A percentile compares a stretch with the other conserved stretches of the same genome.
phyloP scores from a whole-genome alignment of 2,329 filamentous ascomycete genomes.

The Gyromitra esculenta region DNA sequence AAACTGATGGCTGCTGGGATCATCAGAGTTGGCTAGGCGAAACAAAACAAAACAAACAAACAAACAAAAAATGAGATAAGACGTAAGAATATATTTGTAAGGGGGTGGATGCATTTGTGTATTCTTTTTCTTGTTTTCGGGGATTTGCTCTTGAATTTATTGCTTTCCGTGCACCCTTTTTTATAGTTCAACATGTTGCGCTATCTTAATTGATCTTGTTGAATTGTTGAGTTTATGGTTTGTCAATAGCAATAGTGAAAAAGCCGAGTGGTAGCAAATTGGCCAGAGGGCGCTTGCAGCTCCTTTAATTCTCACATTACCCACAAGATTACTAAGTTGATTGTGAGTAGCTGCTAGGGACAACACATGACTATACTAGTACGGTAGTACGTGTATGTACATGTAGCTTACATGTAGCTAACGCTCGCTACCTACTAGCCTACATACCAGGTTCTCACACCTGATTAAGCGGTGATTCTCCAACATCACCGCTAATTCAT shows the following conservation, averaged over 20 bases:
- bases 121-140: conserved; percentile 26
- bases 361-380: too few relatives aligned
- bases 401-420: too few relatives aligned
- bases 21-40: conserved; percentile 45
- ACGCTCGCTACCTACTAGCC: too few relatives aligned
- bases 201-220: conserved; percentile 20
- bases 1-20: conserved; percentile 87
- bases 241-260: not conserved
- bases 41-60: conserved; percentile 21
- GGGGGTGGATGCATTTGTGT: conserved; percentile 25
- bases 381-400: too few relatives aligned
- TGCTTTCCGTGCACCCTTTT: conserved; percentile 10
- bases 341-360: too few relatives aligned
- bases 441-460: not conserved
- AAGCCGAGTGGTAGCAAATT: not conserved
- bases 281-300: too few relatives aligned
- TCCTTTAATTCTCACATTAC: too few relatives aligned
- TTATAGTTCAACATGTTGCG: not conserved
- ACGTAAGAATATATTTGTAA: not conserved
- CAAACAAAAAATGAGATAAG: conserved; percentile 15
- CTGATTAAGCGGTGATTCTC: not conserved
- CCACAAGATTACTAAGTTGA: too few relatives aligned
- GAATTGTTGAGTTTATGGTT: not conserved
- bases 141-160: conserved; percentile 30
- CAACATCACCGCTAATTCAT: not conserved